Evolutionary conservation across 306 rosid species (phyloP).

Genomic region (Spatholobus suberectus): DNA sequence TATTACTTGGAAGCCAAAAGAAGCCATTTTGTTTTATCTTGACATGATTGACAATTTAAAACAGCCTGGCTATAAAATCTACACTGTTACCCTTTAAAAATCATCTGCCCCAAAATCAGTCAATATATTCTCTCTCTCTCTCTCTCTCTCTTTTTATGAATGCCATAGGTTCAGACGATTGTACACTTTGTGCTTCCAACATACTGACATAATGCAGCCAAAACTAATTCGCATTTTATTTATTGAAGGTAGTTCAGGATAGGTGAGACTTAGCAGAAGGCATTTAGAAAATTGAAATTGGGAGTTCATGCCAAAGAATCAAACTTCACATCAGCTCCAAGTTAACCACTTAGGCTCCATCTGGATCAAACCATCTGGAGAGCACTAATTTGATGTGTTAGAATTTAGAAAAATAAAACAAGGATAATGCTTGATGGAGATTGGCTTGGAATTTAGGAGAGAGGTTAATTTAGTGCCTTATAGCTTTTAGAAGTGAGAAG

Average conservation of each 20-base stretch:
- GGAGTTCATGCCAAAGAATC: background rate
- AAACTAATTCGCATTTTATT: background rate
- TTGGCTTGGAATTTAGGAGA: too few species aligned
- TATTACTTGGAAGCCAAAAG: constrained; percentile 1
- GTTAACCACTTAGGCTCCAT: constrained; percentile 9
- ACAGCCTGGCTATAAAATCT: background rate
- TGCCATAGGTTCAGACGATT: background rate
- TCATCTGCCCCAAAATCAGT: background rate
- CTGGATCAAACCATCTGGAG: background rate
- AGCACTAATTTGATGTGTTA: constrained; percentile 12
- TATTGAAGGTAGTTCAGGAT: background rate
- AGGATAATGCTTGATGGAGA: too few species aligned
- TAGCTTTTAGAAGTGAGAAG: too few species aligned
- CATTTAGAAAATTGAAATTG: background rate
- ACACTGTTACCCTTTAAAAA: background rate
- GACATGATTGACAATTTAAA: background rate
- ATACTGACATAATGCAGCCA: background rate
- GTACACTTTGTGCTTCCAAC: background rate
- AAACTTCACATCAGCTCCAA: background rate
- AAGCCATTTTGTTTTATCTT: background rate
- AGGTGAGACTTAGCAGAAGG: background rate
- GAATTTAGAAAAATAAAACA: too few species aligned
- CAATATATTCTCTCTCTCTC: background rate
- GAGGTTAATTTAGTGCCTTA: too few species aligned
- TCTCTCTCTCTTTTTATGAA: background rate